Percentiles rank a stretch among this genome's conserved stretches.
phyloP scores from a whole-genome alignment of 257 asterid genomes.

The Solanum sejunctum region DNA sequence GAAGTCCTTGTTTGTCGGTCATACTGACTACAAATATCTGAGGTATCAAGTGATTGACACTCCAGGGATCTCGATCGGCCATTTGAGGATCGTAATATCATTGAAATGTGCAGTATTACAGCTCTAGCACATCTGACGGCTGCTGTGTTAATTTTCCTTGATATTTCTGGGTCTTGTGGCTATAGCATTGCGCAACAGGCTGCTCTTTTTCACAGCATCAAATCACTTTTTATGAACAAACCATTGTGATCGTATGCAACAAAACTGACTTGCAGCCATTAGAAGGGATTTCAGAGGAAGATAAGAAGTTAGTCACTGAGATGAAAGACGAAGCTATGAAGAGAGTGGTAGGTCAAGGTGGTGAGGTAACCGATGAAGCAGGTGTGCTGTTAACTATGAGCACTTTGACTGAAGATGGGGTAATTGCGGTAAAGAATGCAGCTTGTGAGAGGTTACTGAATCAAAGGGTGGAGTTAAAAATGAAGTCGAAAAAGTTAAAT shows the following conservation, averaged over 20 bases:
- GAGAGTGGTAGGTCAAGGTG: constrained; percentile 82
- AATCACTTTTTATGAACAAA: constrained; percentile 84
- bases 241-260: constrained; percentile 84
- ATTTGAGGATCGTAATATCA: constrained; percentile 93
- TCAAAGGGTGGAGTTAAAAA: constrained; percentile 84
- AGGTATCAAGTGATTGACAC: constrained; percentile 96
- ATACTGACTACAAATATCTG: constrained; percentile 81
- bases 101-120: constrained; percentile 97
- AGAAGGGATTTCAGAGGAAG: constrained; percentile 70
- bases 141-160: constrained; percentile 86
- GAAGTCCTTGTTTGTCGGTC: constrained; percentile 89
- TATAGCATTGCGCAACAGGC: constrained; percentile 90
- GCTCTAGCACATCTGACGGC: constrained; percentile 96
- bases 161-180: constrained; percentile 93
- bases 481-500: constrained; percentile 80
- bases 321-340: constrained; percentile 92
- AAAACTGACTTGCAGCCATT: constrained; percentile 87
- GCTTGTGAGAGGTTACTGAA: constrained; percentile 87
- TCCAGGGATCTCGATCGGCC: constrained; percentile 95
- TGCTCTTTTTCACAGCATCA: constrained; percentile 89
- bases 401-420: constrained; percentile 87
- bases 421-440: constrained; percentile 75
- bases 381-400: constrained; percentile 87
- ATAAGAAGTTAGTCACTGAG: constrained; percentile 69
- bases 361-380: constrained; percentile 53